Conservation (phyloP, 805 yeast species). For the Wickerhamiella cacticola region DNA sequence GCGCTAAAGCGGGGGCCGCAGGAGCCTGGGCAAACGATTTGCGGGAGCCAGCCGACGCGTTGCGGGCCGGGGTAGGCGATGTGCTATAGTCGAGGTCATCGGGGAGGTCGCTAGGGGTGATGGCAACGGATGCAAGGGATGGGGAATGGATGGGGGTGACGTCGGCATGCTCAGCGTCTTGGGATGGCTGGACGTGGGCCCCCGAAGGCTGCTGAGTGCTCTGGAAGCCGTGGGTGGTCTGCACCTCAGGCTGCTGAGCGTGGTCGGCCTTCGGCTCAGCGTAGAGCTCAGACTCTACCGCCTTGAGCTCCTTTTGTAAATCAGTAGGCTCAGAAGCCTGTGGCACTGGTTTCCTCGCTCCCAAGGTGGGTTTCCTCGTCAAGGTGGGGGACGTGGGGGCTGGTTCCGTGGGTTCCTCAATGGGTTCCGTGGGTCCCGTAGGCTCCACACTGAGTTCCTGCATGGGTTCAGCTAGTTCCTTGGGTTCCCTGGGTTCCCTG, state of each 20-base stretch:
- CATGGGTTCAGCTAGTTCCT: neutral
- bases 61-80: neutral
- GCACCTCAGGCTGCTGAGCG: neutral
- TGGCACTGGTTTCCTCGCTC: no score
- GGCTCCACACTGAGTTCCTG: neutral
- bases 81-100: neutral
- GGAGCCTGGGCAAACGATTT: neutral
- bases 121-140: constrained; percentile 3
- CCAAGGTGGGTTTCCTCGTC: no score
- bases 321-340: neutral
- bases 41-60: neutral
- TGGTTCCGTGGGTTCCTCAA: neutral
- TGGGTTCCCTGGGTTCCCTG: neutral
- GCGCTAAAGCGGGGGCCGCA: constrained; percentile 4
- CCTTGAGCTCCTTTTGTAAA: constrained; percentile 1
- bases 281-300: neutral
- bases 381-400: neutral
- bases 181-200: no score
- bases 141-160: constrained; percentile 4
- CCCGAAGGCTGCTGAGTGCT: neutral
- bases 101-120: constrained; percentile 9
- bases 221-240: neutral
- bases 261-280: neutral
- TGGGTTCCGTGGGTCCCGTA: neutral
- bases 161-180: neutral